phyloP scores from a whole-genome alignment of 257 asterid species.

The Rhazya stricta region DNA sequence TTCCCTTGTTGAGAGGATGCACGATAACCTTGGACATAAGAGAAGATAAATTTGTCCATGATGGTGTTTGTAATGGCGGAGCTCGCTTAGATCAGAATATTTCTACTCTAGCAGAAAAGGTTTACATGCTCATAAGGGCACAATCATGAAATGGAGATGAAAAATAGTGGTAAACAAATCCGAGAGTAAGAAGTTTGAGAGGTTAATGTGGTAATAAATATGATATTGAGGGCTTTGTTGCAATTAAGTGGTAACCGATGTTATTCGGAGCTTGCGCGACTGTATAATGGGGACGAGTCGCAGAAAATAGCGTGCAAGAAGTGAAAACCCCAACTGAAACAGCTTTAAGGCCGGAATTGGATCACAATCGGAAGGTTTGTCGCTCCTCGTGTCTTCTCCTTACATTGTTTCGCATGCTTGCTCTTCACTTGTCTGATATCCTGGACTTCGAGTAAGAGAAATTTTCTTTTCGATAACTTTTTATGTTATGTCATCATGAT shows the following conservation, averaged over 20 bases:
- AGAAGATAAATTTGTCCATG: no score
- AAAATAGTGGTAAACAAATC: no score
- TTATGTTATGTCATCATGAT: not conserved
- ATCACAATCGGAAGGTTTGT: not conserved
- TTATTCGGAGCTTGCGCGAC: no score
- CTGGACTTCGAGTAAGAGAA: not conserved
- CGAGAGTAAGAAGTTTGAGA: not conserved
- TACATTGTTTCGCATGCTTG: not conserved
- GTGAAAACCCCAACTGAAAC: not conserved
- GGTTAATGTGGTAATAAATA: not conserved
- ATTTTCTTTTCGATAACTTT: not conserved
- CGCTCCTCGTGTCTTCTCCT: not conserved
- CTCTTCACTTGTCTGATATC: not conserved
- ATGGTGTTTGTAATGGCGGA: no score
- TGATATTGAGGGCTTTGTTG: not conserved
- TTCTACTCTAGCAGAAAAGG: no score
- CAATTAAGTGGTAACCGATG: not conserved
- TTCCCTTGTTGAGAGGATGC: no score
- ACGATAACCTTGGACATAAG: no score
- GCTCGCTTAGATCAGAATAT: no score
- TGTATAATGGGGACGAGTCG: no score
- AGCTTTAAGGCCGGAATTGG: not conserved
- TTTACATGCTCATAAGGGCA: no score
- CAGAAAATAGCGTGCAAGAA: not conserved
- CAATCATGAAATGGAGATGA: no score